Conservation (phyloP, 225 moss, liverwort and hornwort species). For the Bryoerythrophyllum caledonicum region DNA sequence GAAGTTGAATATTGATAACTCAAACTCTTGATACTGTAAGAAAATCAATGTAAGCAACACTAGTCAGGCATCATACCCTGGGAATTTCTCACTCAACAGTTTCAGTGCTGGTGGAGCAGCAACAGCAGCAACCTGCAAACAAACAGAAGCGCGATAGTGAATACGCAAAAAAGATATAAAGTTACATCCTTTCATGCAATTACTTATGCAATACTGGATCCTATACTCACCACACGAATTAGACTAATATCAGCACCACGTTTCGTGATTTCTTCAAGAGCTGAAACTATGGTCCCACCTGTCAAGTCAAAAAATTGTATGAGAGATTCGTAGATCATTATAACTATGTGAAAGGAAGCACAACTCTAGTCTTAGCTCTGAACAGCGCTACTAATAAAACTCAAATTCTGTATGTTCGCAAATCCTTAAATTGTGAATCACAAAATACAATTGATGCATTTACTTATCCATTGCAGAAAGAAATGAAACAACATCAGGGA, state of each 20-base stretch:
- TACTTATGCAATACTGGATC: neutral
- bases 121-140: conserved; percentile 78
- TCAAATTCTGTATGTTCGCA: too few relatives aligned
- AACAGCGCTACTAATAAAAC: too few relatives aligned
- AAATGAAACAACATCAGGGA: neutral
- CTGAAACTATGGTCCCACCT: conserved; percentile 96
- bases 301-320: neutral
- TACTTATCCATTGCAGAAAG: neutral
- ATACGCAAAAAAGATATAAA: neutral
- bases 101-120: conserved; percentile 90
- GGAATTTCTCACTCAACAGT: conserved; percentile 82
- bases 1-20: neutral
- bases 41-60: neutral
- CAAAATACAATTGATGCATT: neutral
- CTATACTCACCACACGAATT: conserved; percentile 75
- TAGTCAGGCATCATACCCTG: conserved; percentile 46
- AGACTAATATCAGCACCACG: conserved; percentile 79
- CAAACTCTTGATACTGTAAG: neutral
- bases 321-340: neutral
- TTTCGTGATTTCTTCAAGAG: conserved; percentile 73
- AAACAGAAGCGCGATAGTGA: neutral
- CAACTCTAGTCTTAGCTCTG: neutral
- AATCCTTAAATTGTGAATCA: too few relatives aligned
- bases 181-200: neutral
- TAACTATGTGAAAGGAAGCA: neutral